Base-by-base conservation (phyloP, 495 filamentous ascomycete species). In the Lepidopterella palustris region DNA sequence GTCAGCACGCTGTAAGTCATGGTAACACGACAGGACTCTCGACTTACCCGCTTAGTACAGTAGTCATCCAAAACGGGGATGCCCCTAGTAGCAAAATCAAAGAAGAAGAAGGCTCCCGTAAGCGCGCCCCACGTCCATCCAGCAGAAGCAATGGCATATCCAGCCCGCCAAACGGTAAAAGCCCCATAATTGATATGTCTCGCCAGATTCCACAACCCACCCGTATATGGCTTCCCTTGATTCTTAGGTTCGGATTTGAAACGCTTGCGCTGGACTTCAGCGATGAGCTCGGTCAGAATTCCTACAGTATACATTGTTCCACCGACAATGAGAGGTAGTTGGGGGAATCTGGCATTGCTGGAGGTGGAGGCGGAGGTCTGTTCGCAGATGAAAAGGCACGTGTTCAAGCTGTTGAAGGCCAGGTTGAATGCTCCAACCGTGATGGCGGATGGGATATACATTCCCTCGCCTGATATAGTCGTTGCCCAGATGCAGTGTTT, bases 101-200 rank as follows among this genome's bases (percentile, higher is more conserved):
- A 71, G 26, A 74, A 65, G 53, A 78, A 77, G 47, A 73, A 79
- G 4, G 52, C 51, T 4, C 64, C 75, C 23, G 79, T 63, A 11
- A 66, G 15, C 8, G 68, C 40, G 0, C 72, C 80, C 52, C 65
- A 77, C 13, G 70, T 48, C 76, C 75, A 77, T 0, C 82, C 82
- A 1, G 75, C 75, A 11, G 67, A 70, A 0, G 73, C 76, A 61
- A 84, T 53, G 15, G 76, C 75, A 62, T 79, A 82, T 2, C 74
- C 79, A 42, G 75, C 68, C 39, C 82, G 68, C 82, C 82, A 83
- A 2, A 85, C 28, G 0, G 79, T 77, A 63, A 81, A 84, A 11
- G 71, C 80, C 24, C 76, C 76, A 61, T 85, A 85, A 47, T 85
- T 85, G 65, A 81, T 73, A 57, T 86, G 81, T n/a, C 80, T 75